These are phyloP conservation scores for Cylindrodendrum hubeiense DNA, from an alignment of 2,329 filamentous ascomycete genomes.

Conservation along the genomic window DNA sequence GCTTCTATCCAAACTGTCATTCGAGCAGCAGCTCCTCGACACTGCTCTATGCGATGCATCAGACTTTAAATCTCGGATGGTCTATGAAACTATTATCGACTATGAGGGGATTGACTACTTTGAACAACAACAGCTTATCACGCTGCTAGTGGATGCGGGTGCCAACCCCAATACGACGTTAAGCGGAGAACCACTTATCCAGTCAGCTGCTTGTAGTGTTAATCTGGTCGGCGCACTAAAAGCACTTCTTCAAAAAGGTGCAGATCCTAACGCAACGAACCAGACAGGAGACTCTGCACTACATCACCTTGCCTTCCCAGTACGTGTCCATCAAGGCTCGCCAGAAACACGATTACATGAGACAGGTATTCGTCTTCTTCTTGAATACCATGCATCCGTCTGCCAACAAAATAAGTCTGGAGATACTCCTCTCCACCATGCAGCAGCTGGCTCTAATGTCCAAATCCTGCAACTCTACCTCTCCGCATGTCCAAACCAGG, in stretches of 20 bases:
- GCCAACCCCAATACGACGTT: slow-evolving; percentile 36
- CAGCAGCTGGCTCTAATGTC: slow-evolving; percentile 30
- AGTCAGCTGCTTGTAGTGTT: not conserved
- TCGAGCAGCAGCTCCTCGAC: slow-evolving; percentile 12
- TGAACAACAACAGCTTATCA: slow-evolving; percentile 34
- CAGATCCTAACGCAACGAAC: not conserved
- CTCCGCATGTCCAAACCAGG: not conserved
- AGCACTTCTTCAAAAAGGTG: not conserved
- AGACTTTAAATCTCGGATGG: not conserved
- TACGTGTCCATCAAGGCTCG: not conserved
- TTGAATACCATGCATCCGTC: not conserved
- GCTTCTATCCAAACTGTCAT: slow-evolving; percentile 16
- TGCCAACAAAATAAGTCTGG: slow-evolving; percentile 33
- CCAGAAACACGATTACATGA: not conserved
- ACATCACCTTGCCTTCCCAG: not conserved
- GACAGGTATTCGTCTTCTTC: not conserved
- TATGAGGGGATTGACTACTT: slow-evolving; percentile 26
- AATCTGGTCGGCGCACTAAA: not conserved
- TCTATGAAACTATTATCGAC: not conserved
- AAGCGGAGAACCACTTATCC: not conserved
- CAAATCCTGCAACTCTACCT: slow-evolving; percentile 38
- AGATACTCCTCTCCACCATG: slow-evolving; percentile 38
- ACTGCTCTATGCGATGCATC: not conserved
- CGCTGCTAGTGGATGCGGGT: slow-evolving; percentile 34
- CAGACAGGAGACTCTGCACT: not conserved